These are phyloP conservation scores for Claviceps humidiphila DNA, from an alignment of 2,329 filamentous ascomycete species.

Conservation along the genomic window DNA sequence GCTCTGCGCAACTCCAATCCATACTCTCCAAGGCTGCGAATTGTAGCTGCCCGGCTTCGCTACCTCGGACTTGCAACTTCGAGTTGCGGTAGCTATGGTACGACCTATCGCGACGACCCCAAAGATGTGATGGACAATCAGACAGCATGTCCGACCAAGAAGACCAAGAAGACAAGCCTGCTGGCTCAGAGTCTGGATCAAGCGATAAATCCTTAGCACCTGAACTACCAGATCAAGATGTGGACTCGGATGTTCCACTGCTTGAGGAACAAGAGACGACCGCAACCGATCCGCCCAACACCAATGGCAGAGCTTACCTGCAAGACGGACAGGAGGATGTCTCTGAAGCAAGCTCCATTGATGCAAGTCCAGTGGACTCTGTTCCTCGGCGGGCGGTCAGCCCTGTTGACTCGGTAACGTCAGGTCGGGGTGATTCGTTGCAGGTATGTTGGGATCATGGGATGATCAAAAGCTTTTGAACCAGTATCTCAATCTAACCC, in stretches of 20 bases:
- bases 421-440: conserved; percentile 68
- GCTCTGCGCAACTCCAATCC: neutral
- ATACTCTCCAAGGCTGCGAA: neutral
- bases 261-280: conserved; percentile 2
- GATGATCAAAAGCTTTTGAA: neutral
- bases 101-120: neutral
- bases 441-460: conserved; percentile 40
- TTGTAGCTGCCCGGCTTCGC: neutral
- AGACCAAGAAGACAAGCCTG: conserved; percentile 33
- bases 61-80: neutral
- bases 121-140: conserved; percentile 25
- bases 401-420: conserved; percentile 54
- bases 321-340: conserved; percentile 28
- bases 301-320: conserved; percentile 27
- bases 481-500: conserved; percentile 13
- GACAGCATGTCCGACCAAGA: conserved; percentile 34
- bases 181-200: conserved; percentile 23
- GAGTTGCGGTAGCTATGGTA: neutral
- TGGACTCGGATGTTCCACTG: conserved; percentile 8
- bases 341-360: conserved; percentile 40
- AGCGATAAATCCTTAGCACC: conserved; percentile 27
- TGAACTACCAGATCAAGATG: conserved; percentile 16
- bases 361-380: conserved; percentile 32
- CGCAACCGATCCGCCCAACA: conserved; percentile 1
- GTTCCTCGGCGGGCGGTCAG: conserved; percentile 47